Percentiles rank a stretch among this genome's conserved stretches.
These are phyloP conservation scores for Emericellopsis atlantica DNA, from an alignment of 2,329 filamentous ascomycete genomes.

Conservation along the genomic window DNA sequence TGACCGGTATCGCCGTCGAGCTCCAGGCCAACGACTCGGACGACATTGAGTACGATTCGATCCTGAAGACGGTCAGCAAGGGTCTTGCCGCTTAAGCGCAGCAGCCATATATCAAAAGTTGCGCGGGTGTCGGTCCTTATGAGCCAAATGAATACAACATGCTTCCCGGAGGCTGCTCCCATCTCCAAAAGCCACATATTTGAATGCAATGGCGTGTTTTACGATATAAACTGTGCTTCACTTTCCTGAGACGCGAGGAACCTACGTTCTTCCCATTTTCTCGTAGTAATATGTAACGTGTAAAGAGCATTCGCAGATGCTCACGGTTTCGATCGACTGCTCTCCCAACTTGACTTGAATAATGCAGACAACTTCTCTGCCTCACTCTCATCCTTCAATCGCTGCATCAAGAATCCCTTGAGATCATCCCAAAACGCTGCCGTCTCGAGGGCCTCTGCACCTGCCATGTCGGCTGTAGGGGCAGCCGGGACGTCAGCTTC, in stretches of 20 bases:
- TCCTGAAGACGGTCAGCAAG: constrained; percentile 57
- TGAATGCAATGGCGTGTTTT: too few species aligned
- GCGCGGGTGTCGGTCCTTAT: constrained; percentile 6
- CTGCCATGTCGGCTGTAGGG: constrained; percentile 16
- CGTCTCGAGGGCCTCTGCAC: constrained; percentile 50
- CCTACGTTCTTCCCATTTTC: too few species aligned
- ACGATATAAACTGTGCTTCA: too few species aligned
- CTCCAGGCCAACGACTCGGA: constrained; percentile 76
- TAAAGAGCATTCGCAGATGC: too few species aligned
- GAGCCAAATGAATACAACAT: constrained; percentile 13
- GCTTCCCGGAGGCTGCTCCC: constrained; percentile 9
- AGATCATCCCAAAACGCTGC: constrained; percentile 82
- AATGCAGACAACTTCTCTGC: constrained; percentile 51
- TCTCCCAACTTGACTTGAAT: constrained; percentile 63
- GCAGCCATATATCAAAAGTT: background rate
- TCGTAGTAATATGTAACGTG: too few species aligned
- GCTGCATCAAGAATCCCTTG: constrained; percentile 65
- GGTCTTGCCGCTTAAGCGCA: constrained; percentile 34
- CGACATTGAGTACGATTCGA: constrained; percentile 66
- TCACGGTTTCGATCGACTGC: constrained; percentile 18
- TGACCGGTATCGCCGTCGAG: constrained; percentile 63
- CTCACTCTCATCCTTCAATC: constrained; percentile 56
- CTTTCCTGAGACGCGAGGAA: too few species aligned
- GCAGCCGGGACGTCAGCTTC: constrained; percentile 16
- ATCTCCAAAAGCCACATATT: constrained; percentile 9